These are phyloP conservation scores for Fragaria nilgerrensis DNA, from an alignment of 306 rosid species.

Conservation along the genomic window DNA sequence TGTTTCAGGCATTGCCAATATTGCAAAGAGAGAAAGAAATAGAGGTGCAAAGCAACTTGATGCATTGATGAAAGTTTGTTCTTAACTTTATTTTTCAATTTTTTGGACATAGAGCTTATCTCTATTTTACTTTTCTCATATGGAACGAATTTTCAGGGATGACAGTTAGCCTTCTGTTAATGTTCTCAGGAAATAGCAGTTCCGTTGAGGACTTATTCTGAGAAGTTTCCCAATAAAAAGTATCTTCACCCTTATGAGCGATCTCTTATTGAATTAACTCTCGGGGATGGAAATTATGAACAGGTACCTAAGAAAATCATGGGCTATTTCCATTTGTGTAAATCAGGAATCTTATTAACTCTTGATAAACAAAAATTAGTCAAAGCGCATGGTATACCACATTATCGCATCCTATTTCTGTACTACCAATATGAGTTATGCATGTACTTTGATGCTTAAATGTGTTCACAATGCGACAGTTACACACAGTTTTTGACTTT, in stretches of 20 bases:
- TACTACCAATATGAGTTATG: background rate
- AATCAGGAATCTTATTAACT: background rate
- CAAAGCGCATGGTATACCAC: background rate
- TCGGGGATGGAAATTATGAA: slow-evolving; percentile 95
- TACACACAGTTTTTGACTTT: background rate
- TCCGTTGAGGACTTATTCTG: slow-evolving; percentile 83
- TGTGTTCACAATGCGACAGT: background rate
- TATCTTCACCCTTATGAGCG: slow-evolving; percentile 86
- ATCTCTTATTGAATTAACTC: slow-evolving; percentile 86
- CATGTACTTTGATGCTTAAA: background rate
- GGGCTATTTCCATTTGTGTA: background rate
- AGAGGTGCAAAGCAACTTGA: slow-evolving; percentile 96
- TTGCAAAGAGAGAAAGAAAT: slow-evolving; percentile 92
- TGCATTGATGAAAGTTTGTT: slow-evolving; percentile 91
- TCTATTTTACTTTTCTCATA: slow-evolving; percentile 17
- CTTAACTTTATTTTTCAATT: slow-evolving; percentile 28
- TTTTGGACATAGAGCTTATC: slow-evolving; percentile 5
- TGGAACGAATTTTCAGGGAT: slow-evolving; percentile 15
- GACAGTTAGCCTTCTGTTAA: slow-evolving; percentile 21
- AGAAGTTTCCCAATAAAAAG: slow-evolving; percentile 75
- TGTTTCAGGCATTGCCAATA: slow-evolving; percentile 70
- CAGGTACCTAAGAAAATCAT: slow-evolving; percentile 37
- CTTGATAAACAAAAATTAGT: background rate
- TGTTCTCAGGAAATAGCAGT: slow-evolving; percentile 71
- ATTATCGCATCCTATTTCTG: background rate